Evolutionary conservation across 163 green algal genomes (phyloP).

Genomic region (Chlorella variabilis): DNA sequence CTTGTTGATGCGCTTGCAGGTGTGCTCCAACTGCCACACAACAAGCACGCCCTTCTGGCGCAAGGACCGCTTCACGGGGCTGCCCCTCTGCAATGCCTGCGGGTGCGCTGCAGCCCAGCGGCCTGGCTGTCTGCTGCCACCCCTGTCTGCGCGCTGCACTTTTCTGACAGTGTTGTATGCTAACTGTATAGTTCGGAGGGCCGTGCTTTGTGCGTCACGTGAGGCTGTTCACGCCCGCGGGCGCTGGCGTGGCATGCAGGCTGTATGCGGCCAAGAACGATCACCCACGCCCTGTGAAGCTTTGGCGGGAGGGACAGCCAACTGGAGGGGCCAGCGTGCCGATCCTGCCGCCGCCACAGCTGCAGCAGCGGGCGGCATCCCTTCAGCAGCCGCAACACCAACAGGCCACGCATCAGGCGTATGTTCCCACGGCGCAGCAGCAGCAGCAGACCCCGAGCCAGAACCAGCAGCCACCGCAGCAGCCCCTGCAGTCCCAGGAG

Average conservation of each 20-base stretch:
- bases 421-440: not conserved
- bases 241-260: conserved; percentile 22
- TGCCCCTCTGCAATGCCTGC: conserved; percentile 65
- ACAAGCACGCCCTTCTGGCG: conserved; percentile 63
- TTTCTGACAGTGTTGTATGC: too few relatives aligned
- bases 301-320: conserved; percentile 41
- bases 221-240: too few relatives aligned
- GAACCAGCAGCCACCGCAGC: not conserved
- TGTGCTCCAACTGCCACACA: conserved; percentile 60
- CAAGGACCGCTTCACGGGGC: conserved; percentile 48
- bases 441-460: not conserved
- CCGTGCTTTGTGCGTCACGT: not conserved
- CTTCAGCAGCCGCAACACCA: not conserved
- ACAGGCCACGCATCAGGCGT: not conserved
- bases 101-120: not conserved
- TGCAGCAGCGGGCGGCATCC: not conserved
- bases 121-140: not conserved
- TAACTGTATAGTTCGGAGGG: too few relatives aligned
- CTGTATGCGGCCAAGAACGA: conserved; percentile 65
- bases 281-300: conserved; percentile 45
- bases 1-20: not conserved
- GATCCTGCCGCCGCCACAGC: not conserved
- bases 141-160: too few relatives aligned
- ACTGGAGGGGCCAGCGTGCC: too few relatives aligned
- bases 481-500: not conserved